Base-by-base conservation (phyloP, 306 rosid species). In the Gastrolobium bilobum region DNA sequence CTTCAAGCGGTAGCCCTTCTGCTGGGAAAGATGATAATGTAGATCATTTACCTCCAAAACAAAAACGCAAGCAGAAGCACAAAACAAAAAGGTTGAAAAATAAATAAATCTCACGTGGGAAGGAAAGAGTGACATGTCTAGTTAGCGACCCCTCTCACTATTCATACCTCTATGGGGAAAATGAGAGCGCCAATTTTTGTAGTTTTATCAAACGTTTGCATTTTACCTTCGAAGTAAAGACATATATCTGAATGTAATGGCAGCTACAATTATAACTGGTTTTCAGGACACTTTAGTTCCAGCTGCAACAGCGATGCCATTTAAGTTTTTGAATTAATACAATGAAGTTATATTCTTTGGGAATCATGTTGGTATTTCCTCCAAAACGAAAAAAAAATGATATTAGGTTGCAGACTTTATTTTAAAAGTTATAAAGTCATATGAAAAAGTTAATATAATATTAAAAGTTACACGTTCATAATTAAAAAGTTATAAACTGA, bases 61-160 rank as follows among this genome's bases (percentile, higher is more conserved):
- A 80, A 52, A 79, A 82, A 57, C 75, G 54, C 43, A 82, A 82
- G 84, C 87, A 85, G 84, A 84, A 68, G 72, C 82, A 75, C 73
- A 70, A 4, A 9, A 20, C 79, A 37, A 77, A 70, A 44, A 76
- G 59, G 70, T 75, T 83, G 82, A 89, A 81, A 69, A 81, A 86
- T 43, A 13, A 80, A 50, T 33, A 85, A 85, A 60, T 77, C 82
- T 48, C 79, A 20, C 8, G 68, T 71, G 7, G 71, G 76, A 72
- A 10, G 83, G 38, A 85, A 91, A 81, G 57, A 67, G 85, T 66
- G 80, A 84, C 67, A 69, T 50, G 30, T 46, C 78, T 43, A 70
- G 73, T 53, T 83, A 34, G 83, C 62, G 5, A 58, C 51, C 47
- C 14, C 68, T 68, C 50, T 40, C 4, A 53, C 44, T 7, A 29